Evolutionary conservation across 2,329 filamentous ascomycete genomes (phyloP).

Genomic region (Stagonosporopsis tanaceti): DNA sequence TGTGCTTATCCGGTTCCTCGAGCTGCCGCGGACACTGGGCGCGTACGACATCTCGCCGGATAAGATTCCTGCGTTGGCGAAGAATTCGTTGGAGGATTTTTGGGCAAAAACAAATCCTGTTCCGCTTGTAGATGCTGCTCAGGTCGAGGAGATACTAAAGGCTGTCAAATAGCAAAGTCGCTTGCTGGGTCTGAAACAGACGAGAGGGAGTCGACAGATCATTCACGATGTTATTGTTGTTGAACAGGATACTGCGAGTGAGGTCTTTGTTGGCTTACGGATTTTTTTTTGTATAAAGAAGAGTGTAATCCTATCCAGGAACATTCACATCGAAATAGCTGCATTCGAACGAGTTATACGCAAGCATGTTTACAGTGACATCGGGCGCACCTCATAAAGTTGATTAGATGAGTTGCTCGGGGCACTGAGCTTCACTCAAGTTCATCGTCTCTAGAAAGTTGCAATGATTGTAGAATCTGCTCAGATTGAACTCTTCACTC

Average conservation of each 20-base stretch:
- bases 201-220: too few relatives aligned
- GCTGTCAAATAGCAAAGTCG: not conserved
- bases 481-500: not conserved
- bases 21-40: not conserved
- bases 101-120: slow-evolving; percentile 1
- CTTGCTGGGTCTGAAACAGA: too few relatives aligned
- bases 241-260: not conserved
- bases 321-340: too few relatives aligned
- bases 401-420: too few relatives aligned
- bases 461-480: not conserved
- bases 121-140: not conserved
- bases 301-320: too few relatives aligned
- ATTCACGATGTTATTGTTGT: not conserved
- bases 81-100: not conserved
- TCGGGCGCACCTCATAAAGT: too few relatives aligned
- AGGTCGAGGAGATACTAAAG: not conserved
- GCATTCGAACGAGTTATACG: too few relatives aligned
- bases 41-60: not conserved
- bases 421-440: not conserved
- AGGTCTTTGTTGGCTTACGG: too few relatives aligned
- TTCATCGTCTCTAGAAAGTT: not conserved
- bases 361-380: too few relatives aligned
- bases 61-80: not conserved
- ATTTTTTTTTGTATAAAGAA: too few relatives aligned
- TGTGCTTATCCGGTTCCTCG: not conserved